Percentiles rank a stretch among this genome's conserved stretches.
Evolutionary conservation across 179 eudicot species (phyloP).

Genomic region (Drosera spatulata): DNA sequence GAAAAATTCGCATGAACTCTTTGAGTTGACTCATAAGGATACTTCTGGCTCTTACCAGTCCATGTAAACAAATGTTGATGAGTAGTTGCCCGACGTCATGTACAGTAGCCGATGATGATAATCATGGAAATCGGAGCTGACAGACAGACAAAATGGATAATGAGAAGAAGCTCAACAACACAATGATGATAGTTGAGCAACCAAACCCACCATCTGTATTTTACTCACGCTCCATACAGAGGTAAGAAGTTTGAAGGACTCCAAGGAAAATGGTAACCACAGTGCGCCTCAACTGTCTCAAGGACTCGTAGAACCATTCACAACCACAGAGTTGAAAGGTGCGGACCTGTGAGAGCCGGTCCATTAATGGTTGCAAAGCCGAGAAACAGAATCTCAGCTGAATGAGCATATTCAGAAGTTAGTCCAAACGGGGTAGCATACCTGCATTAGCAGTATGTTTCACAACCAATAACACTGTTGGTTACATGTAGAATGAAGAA

Average conservation of each 20-base stretch:
- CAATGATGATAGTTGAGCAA: not conserved
- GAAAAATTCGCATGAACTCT: not conserved
- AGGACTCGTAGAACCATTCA: conserved; percentile 96
- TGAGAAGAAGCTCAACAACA: not conserved
- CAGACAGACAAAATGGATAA: conserved; percentile 1
- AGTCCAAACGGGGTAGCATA: conserved; percentile 98
- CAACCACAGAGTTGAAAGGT: conserved; percentile 81
- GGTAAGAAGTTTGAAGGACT: too few species aligned
- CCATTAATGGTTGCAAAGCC: conserved; percentile 94
- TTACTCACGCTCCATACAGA: too few species aligned
- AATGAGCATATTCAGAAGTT: conserved; percentile 99
- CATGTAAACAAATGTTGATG: conserved; percentile 95
- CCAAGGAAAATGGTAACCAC: conserved; percentile 12
- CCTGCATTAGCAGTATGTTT: conserved; percentile 26
- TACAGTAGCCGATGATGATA: conserved; percentile 93
- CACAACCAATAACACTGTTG: not conserved
- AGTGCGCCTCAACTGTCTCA: conserved; percentile 97
- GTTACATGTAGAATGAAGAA: too few species aligned
- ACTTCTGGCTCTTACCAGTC: conserved; percentile 50
- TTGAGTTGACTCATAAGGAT: not conserved
- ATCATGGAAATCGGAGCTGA: conserved; percentile 94
- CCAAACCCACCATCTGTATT: conserved; percentile 72
- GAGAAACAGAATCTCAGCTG: conserved; percentile 93
- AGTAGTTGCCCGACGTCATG: conserved; percentile 93
- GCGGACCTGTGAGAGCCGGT: conserved; percentile 98